phyloP scores from a whole-genome alignment of 2,329 filamentous ascomycete species.

The Aaosphaeria pasadenensis region DNA sequence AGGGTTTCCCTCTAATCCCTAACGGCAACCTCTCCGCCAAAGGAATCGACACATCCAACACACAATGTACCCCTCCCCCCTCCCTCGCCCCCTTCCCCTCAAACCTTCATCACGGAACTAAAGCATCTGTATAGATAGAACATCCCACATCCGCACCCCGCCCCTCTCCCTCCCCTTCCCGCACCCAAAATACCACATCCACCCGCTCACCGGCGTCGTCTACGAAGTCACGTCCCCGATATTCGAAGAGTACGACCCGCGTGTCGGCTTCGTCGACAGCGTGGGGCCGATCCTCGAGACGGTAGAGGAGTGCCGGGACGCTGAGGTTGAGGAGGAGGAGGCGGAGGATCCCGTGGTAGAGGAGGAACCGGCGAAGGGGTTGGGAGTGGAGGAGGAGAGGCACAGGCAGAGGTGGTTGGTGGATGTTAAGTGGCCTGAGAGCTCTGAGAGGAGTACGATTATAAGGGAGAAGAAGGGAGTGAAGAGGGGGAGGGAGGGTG shows the following conservation, averaged over 20 bases:
- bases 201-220: slow-evolving; percentile 1
- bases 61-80: slow-evolving; percentile 7
- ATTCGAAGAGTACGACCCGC: slow-evolving; percentile 8
- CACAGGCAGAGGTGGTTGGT: slow-evolving; percentile 4
- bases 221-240: slow-evolving; percentile 9
- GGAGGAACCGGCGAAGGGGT: slow-evolving; percentile 1
- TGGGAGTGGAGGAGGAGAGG: background rate
- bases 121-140: background rate
- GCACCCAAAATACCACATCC: slow-evolving; percentile 12
- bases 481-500: background rate
- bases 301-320: slow-evolving; percentile 4
- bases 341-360: background rate
- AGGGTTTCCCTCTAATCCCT: background rate
- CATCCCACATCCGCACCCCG: slow-evolving; percentile 11
- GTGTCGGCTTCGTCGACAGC: slow-evolving; percentile 3
- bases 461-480: slow-evolving; percentile 6
- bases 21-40: slow-evolving; percentile 1
- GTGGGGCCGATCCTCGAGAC: slow-evolving; percentile 5
- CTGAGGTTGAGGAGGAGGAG: background rate
- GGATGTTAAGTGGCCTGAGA: slow-evolving; percentile 12
- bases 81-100: slow-evolving; percentile 1
- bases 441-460: slow-evolving; percentile 12
- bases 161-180: slow-evolving; percentile 7
- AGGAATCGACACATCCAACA: slow-evolving; percentile 6
- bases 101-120: background rate